phyloP scores from a whole-genome alignment of 345 rosid species.

The Salix brachista region DNA sequence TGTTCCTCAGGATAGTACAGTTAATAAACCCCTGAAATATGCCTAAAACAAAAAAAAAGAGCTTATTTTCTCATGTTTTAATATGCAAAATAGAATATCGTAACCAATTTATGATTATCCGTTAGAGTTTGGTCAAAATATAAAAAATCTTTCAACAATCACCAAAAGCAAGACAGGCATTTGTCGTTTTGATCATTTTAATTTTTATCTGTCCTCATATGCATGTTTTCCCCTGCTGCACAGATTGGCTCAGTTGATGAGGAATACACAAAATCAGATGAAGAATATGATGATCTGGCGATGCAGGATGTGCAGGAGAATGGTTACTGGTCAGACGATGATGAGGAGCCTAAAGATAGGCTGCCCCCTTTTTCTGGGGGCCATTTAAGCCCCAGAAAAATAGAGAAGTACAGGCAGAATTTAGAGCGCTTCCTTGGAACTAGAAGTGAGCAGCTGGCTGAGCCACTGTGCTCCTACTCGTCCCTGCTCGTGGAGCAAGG shows the following conservation, averaged over 20 bases:
- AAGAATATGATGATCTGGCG: conserved; percentile 95
- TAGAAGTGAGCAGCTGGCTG: conserved; percentile 40
- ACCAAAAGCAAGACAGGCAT: background rate
- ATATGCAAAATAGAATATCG: no score
- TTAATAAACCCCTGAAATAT: background rate
- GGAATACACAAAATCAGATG: conserved; percentile 89
- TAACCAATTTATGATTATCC: no score
- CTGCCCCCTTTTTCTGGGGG: conserved; percentile 8
- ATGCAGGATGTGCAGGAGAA: conserved; percentile 62
- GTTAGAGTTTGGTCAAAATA: no score
- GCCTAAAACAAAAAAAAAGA: no score
- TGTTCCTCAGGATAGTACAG: background rate
- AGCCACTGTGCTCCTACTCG: conserved; percentile 47
- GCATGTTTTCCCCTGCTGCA: background rate
- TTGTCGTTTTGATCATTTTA: no score
- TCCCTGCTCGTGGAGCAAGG: conserved; percentile 40
- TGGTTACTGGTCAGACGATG: conserved; percentile 62
- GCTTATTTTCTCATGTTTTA: no score
- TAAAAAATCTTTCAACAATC: no score
- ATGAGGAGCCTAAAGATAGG: conserved; percentile 42
- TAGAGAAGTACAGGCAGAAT: conserved; percentile 54
- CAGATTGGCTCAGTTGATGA: conserved; percentile 99
- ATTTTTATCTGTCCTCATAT: background rate
- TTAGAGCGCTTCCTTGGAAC: conserved; percentile 50
- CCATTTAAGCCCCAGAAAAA: conserved; percentile 11